These are phyloP conservation scores for Tuber melanosporum DNA, from an alignment of 495 filamentous ascomycete species.

Conservation along the genomic window DNA sequence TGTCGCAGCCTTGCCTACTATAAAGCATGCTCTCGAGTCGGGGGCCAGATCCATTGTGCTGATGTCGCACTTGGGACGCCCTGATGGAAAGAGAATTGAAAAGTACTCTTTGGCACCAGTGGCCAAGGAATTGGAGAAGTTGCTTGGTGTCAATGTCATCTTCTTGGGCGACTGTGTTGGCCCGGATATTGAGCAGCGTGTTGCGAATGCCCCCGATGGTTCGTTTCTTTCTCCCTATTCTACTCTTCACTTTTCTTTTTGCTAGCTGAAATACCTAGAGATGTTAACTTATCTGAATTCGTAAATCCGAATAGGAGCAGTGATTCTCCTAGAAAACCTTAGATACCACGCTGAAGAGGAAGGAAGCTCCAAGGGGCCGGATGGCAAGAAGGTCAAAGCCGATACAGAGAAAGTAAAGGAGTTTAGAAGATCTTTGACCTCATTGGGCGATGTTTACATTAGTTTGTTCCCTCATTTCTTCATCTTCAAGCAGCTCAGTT, in stretches of 20 bases:
- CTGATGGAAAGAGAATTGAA: conserved; percentile 76
- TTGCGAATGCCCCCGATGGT: conserved; percentile 71
- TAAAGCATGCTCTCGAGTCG: conserved; percentile 93
- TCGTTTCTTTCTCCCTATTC: neutral
- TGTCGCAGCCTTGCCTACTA: conserved; percentile 91
- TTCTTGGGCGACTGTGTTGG: conserved; percentile 92
- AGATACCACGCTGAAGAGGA: conserved; percentile 98
- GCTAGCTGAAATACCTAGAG: neutral
- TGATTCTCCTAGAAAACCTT: conserved; percentile 93
- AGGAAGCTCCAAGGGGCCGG: conserved; percentile 80
- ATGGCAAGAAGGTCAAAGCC: conserved; percentile 97
- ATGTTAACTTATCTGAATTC: neutral
- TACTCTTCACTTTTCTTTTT: neutral
- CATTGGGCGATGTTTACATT: conserved; percentile 91
- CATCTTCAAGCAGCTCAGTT: neutral
- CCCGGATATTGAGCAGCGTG: conserved; percentile 75
- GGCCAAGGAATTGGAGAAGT: conserved; percentile 82
- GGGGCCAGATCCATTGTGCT: conserved; percentile 91
- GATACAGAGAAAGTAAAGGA: conserved; percentile 84
- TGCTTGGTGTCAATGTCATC: conserved; percentile 68
- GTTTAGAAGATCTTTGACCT: conserved; percentile 92
- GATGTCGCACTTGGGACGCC: conserved; percentile 98
- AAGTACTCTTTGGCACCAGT: conserved; percentile 96
- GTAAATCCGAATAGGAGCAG: conserved; percentile 49
- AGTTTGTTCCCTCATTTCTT: conserved; percentile 54